Conservation (phyloP, 2,329 filamentous ascomycete species). For the Mycosphaerelloides madeirae region DNA sequence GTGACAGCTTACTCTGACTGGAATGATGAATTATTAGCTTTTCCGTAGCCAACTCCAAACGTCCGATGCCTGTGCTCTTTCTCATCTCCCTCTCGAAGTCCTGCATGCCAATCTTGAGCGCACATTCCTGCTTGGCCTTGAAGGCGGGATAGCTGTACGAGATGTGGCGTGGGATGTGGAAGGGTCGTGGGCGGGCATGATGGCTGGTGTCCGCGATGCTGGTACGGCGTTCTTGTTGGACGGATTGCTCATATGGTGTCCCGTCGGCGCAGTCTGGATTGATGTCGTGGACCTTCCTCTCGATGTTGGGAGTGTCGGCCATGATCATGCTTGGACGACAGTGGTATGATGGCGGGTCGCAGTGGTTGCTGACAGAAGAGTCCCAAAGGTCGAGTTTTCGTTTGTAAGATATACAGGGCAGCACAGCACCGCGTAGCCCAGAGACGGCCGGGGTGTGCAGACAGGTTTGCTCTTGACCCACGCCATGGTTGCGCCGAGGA, state of each 20-base stretch:
- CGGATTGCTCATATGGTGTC: conserved; percentile 1
- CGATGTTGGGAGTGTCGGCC: conserved; percentile 18
- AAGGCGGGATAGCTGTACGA: conserved; percentile 30
- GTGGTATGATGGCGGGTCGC: no score
- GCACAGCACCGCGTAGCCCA: no score
- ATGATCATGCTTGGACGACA: conserved; percentile 7
- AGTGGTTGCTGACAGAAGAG: no score
- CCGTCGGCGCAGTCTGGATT: conserved; percentile 12
- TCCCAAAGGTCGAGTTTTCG: no score
- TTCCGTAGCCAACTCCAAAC: conserved; percentile 24
- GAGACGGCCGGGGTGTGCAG: no score
- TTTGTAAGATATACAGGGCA: no score
- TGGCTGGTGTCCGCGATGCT: conserved; percentile 26
- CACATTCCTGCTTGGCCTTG: conserved; percentile 30
- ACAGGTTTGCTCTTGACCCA: background rate
- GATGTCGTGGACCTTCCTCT: conserved; percentile 25
- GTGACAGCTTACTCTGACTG: conserved; percentile 97
- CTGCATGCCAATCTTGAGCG: conserved; percentile 30
- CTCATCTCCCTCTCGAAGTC: conserved; percentile 30
- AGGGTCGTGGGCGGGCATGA: conserved; percentile 31
- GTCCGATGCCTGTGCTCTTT: conserved; percentile 25
- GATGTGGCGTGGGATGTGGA: conserved; percentile 29
- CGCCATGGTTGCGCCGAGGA: background rate
- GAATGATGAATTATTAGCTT: conserved; percentile 30
- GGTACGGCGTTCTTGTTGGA: conserved; percentile 5